A percentile compares a stretch with the other conserved stretches of the same genome.
phyloP scores from a whole-genome alignment of 495 filamentous ascomycete genomes.

The Tuber calosporum region DNA sequence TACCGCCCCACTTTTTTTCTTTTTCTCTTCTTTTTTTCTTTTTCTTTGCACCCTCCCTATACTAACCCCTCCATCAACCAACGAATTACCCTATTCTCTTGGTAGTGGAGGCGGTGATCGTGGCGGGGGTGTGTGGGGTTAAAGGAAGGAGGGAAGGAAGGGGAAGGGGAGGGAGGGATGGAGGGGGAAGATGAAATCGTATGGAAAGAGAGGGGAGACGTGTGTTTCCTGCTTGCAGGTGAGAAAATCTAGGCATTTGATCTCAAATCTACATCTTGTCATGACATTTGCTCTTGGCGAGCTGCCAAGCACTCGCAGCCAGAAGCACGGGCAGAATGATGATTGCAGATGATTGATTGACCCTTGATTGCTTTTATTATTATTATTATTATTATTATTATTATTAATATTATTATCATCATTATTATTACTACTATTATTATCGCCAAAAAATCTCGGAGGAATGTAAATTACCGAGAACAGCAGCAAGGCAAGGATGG shows the following conservation, averaged over 20 bases:
- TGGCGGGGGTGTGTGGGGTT: not conserved
- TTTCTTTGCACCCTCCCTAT: not conserved
- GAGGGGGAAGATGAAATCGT: not conserved
- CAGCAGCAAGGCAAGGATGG: not conserved
- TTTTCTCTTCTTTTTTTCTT: not conserved
- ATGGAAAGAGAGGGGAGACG: not conserved
- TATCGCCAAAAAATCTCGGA: not conserved
- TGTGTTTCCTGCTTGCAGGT: not conserved
- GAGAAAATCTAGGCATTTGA: slow-evolving; percentile 2
- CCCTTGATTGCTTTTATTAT: not conserved
- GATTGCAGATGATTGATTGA: not conserved
- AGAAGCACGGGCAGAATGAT: not conserved
- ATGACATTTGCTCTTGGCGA: not conserved
- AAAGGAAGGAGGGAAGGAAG: not conserved
- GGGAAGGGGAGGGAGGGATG: not conserved
- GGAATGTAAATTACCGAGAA: not conserved
- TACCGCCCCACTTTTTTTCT: not conserved
- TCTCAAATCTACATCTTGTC: not conserved
- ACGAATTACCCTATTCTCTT: not conserved
- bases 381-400: not conserved
- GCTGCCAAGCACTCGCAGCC: not conserved
- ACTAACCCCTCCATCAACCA: not conserved
- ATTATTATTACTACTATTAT: not conserved
- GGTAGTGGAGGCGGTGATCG: slow-evolving; percentile 1
- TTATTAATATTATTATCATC: not conserved